phyloP scores from a whole-genome alignment of 805 yeast species.

The Tetrapisispora fleetii region DNA sequence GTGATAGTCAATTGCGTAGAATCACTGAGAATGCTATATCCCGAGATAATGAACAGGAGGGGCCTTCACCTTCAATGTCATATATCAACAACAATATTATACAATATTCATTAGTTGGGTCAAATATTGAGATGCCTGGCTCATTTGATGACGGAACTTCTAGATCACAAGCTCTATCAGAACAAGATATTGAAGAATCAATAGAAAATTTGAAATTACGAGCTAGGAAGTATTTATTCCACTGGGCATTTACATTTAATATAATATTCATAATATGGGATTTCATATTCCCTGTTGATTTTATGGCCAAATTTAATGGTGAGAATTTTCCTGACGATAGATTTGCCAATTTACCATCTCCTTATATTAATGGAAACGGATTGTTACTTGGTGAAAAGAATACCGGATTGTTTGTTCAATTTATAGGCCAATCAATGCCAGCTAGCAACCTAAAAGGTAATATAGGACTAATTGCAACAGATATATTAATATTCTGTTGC shows the following conservation, averaged over 20 bases:
- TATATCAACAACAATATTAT: constrained; percentile 2
- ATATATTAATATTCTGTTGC: constrained; percentile 22
- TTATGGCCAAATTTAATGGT: constrained; percentile 28
- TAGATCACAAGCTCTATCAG: not conserved
- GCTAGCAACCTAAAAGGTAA: constrained; percentile 27
- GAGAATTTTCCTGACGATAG: constrained; percentile 14
- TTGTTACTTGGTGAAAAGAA: constrained; percentile 30
- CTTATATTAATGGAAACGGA: constrained; percentile 18
- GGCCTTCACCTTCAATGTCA: not conserved
- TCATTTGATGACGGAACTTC: constrained; percentile 6
- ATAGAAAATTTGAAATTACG: constrained; percentile 10
- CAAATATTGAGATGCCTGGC: constrained; percentile 16
- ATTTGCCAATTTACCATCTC: constrained; percentile 26
- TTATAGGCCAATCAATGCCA: constrained; percentile 39
- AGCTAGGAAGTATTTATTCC: constrained; percentile 18
- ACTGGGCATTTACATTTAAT: constrained; percentile 20
- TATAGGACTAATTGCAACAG: constrained; percentile 21
- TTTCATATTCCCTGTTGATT: constrained; percentile 27
- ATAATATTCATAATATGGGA: constrained; percentile 11
- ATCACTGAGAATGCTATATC: constrained; percentile 5
- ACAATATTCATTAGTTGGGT: constrained; percentile 1
- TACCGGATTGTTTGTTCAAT: constrained; percentile 31
- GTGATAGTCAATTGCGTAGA: constrained; percentile 19
- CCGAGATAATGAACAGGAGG: not conserved
- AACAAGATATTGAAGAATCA: not conserved